Evolutionary conservation across 192 early-diverging fungal genomes (phyloP).

Genomic region (Backusella tarrabulga): DNA sequence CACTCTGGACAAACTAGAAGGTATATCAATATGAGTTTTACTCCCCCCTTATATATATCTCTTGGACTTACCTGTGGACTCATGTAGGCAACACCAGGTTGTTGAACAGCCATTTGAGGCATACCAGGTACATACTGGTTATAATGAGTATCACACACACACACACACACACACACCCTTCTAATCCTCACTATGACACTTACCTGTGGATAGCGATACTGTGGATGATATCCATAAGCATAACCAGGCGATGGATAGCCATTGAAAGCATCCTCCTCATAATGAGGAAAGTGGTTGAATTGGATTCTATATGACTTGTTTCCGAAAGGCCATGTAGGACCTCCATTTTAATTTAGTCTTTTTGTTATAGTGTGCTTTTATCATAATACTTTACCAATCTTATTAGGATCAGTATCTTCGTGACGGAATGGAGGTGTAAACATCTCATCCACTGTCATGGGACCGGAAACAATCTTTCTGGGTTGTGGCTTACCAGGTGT

Average conservation of each 20-base stretch:
- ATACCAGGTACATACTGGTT: slow-evolving; percentile 34
- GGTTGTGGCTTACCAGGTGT: not conserved
- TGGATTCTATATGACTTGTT: slow-evolving; percentile 49
- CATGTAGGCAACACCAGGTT: slow-evolving; percentile 43
- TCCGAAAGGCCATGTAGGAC: slow-evolving; percentile 60
- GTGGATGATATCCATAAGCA: slow-evolving; percentile 33
- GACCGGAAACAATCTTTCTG: not conserved
- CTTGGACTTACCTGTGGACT: slow-evolving; percentile 37
- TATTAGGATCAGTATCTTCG: slow-evolving; percentile 35
- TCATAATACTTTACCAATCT: slow-evolving; percentile 34
- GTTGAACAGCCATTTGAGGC: slow-evolving; percentile 50
- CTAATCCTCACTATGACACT: not conserved
- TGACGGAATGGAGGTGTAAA: slow-evolving; percentile 49
- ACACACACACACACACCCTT: not conserved
- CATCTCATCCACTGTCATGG: slow-evolving; percentile 28
- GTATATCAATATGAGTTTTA: not conserved
- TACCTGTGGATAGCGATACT: slow-evolving; percentile 44
- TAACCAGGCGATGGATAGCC: slow-evolving; percentile 38
- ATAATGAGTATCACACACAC: not conserved
- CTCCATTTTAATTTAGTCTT: slow-evolving; percentile 17
- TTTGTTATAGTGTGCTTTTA: not conserved
- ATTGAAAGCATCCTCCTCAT: slow-evolving; percentile 50
- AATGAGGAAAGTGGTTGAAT: slow-evolving; percentile 44
- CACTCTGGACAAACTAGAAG: slow-evolving; percentile 36
- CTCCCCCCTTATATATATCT: not conserved